phyloP scores from a whole-genome alignment of 225 moss, liverwort and hornwort species.

The Climacium dendroides region DNA sequence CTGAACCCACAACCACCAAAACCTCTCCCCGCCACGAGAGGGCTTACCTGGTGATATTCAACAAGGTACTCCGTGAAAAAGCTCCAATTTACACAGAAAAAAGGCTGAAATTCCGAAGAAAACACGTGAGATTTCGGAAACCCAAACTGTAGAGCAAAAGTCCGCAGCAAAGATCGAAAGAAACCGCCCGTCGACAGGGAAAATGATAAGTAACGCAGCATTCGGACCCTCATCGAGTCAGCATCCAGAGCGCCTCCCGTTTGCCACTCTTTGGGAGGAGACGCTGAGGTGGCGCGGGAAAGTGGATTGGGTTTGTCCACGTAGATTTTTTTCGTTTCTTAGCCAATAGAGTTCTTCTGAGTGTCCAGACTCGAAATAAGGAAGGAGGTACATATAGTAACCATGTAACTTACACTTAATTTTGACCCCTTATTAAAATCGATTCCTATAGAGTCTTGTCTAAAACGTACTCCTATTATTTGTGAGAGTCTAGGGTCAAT shows the following conservation, averaged over 20 bases:
- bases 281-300: background rate
- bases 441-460: too few relatives aligned
- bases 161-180: too few relatives aligned
- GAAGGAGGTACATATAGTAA: too few relatives aligned
- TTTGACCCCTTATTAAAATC: too few relatives aligned
- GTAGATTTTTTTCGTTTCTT: background rate
- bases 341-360: background rate
- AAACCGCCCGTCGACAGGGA: background rate
- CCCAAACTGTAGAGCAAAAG: too few relatives aligned
- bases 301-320: conserved; percentile 21
- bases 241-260: background rate
- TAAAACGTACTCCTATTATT: too few relatives aligned
- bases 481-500: too few relatives aligned
- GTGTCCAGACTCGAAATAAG: too few relatives aligned
- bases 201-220: background rate
- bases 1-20: background rate
- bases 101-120: background rate
- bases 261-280: background rate
- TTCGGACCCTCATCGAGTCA: background rate
- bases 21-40: background rate
- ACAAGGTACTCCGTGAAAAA: too few relatives aligned
- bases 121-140: background rate
- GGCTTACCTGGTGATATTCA: background rate
- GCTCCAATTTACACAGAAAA: background rate
- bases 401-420: too few relatives aligned